Base-by-base conservation (phyloP, 495 filamentous ascomycete species). In the Choiromyces venosus region DNA sequence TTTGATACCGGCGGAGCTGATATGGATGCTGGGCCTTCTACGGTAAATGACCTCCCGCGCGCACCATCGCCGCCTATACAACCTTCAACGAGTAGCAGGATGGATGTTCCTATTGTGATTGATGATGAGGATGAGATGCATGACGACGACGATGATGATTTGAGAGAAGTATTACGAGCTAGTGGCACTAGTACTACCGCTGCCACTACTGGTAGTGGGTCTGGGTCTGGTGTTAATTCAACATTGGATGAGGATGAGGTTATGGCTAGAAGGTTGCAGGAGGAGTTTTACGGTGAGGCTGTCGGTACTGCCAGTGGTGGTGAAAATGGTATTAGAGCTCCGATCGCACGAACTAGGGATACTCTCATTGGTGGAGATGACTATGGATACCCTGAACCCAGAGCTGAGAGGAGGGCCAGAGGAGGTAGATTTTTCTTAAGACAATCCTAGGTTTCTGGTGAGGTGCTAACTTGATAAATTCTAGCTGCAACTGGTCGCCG, bases 321-420 rank as follows among this genome's bases (percentile, higher is more conserved):
- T 16, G 72, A 80, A 12, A 89, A 92, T 74, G 90, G 85, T 19
- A 90, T 98, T 46, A 87, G 95, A 78, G 95, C 96, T 52, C 95
- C 95, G 37, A 94, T 99, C 83, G 92, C 90, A 52, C 89, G 93
- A 73, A 96, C 90, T 21, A 95, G 91, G 29, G 96, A 98, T 83
- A 97, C 92, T 0, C 87, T 99, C 56, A 90, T 97, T 39, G 86
- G 88, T 73, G 86, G 86, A 61, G 88, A 87, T 71, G 86, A 90
- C 68, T 80, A 78, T 68, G 66, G 37, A 69, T 76, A 78, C 56
- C 35, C 70, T 19, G 66, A 66, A 25, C 36, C 69, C 18, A 66
- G 69, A 38, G 37, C n/a, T 46, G 10, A 39, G 36, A 21, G 38
- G 18, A 72, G 74, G 42, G 37, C 61, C 36, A 73, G 73, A 72